Conservation (phyloP, 352 stramenopile species). For the Peronospora destructor region DNA sequence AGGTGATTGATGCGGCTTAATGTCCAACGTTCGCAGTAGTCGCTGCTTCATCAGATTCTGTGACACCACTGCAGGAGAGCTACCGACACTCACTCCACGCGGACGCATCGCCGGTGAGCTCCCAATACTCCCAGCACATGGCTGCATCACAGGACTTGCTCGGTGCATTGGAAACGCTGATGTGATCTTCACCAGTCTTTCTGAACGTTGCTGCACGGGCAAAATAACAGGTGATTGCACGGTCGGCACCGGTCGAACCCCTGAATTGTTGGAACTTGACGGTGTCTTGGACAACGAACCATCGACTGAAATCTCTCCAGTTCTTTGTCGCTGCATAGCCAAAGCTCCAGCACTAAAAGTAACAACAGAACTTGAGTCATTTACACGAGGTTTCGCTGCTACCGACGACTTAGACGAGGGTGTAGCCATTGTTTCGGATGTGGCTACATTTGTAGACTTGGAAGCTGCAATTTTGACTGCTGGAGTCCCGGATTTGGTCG, state of each 20-base stretch:
- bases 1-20: constrained; percentile 72
- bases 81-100: constrained; percentile 14
- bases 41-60: constrained; percentile 30
- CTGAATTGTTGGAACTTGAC: constrained; percentile 7
- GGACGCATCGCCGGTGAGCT: constrained; percentile 18
- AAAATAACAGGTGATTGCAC: constrained; percentile 39
- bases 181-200: constrained; percentile 62
- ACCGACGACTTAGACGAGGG: background rate
- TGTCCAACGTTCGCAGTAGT: constrained; percentile 53
- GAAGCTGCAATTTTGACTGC: constrained; percentile 2
- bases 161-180: constrained; percentile 40
- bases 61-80: constrained; percentile 9
- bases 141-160: constrained; percentile 46
- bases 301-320: constrained; percentile 22
- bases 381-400: background rate
- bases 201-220: constrained; percentile 37
- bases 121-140: constrained; percentile 24
- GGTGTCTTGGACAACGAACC: constrained; percentile 16
- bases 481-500: background rate
- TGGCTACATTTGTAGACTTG: constrained; percentile 1
- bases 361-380: constrained; percentile 1
- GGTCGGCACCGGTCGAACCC: constrained; percentile 7
- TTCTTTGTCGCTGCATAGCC: constrained; percentile 3
- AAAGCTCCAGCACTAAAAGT: background rate
- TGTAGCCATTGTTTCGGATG: constrained; percentile 1